A percentile compares a stretch with the other conserved stretches of the same genome.
Conservation (phyloP, 495 filamentous ascomycete genomes). For the Aspergillus nidulans region DNA sequence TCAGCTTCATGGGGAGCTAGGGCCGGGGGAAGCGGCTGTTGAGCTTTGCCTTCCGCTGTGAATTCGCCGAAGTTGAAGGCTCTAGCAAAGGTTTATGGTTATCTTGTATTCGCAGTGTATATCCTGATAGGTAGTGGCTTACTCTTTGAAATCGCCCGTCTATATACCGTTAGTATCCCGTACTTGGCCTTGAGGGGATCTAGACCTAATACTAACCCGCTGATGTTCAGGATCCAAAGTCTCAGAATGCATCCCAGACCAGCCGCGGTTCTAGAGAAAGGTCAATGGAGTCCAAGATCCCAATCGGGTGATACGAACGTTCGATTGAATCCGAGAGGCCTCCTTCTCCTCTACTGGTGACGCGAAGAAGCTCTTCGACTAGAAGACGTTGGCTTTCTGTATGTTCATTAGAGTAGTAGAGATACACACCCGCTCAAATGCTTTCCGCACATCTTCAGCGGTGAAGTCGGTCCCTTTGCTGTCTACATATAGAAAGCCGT, state of each 20-base stretch:
- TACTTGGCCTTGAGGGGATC: not conserved
- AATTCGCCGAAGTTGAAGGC: conserved; percentile 92
- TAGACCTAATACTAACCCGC: conserved; percentile 48
- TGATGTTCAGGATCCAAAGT: conserved; percentile 82
- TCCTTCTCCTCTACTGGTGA: conserved; percentile 69
- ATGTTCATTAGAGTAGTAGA: not conserved
- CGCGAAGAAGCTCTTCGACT: conserved; percentile 74
- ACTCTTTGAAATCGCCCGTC: conserved; percentile 95
- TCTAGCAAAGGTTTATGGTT: conserved; percentile 39
- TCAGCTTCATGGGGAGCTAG: conserved; percentile 57
- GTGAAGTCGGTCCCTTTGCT: conserved; percentile 66
- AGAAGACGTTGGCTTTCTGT: conserved; percentile 19
- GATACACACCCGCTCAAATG: conserved; percentile 65
- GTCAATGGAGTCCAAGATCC: not conserved
- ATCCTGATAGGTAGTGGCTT: conserved; percentile 10
- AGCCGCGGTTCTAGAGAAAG: conserved; percentile 66
- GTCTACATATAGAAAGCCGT: conserved; percentile 88
- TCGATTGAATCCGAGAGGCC: conserved; percentile 64
- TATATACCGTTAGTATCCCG: conserved; percentile 30
- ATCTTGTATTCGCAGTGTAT: not conserved
- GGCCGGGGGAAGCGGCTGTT: conserved; percentile 70
- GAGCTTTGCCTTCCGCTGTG: conserved; percentile 55
- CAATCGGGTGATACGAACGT: conserved; percentile 32
- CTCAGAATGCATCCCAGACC: conserved; percentile 85
- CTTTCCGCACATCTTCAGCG: conserved; percentile 57